Base-by-base conservation (phyloP, 441 rosid species). In the Erysimum cheiri region DNA sequence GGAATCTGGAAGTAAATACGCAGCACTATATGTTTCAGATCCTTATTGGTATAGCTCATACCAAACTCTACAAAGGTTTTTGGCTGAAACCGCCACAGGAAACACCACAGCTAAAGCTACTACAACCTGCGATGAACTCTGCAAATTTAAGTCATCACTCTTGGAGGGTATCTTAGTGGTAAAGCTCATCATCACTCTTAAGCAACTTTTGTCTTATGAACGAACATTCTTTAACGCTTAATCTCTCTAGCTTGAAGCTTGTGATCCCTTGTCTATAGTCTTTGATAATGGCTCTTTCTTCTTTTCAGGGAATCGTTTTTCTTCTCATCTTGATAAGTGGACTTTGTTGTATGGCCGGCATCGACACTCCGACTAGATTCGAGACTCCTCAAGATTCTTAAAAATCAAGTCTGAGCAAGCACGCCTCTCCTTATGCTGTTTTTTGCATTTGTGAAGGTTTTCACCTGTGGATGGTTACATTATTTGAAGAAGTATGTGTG, bases 331-430 rank as follows among this genome's bases (percentile, higher is more conserved):
- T 94, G 75, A 81, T 94, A 73, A 86, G 93, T 33, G 98, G 97
- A 60, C 94, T 94, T 58, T 84, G 98, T 80, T 92, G 97, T 77
- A 94, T 94, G 99, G 85, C 85, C 85, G 97, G 94, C 77, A 94
- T 94, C 39, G 98, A 92, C 67, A 88, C 98, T 0, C 97, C 98
- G 6, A 76, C 94, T 19, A 82, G 94, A 83, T 94, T 94, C 69
- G 96, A 94, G 86, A 80, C 87, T 5, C 93, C 97, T 14, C 96
- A 92, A 70, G 99, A 88, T 14, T 86, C 96, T 62, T 94, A 58
- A 58, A 32, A 15, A 4, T 7, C 58, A 53, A 29, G 8, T 33
- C 0, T 56, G 5, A 69, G 31, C 29, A 58, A 36, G 29, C 53
- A 60, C 52, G 32, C 39, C 11, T 15, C 15, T 14, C 19, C 52